Percentiles rank a stretch among this genome's conserved stretches.
These are phyloP conservation scores for Ocimum tenuiflorum DNA, from an alignment of 257 asterid genomes.

Conservation along the genomic window DNA sequence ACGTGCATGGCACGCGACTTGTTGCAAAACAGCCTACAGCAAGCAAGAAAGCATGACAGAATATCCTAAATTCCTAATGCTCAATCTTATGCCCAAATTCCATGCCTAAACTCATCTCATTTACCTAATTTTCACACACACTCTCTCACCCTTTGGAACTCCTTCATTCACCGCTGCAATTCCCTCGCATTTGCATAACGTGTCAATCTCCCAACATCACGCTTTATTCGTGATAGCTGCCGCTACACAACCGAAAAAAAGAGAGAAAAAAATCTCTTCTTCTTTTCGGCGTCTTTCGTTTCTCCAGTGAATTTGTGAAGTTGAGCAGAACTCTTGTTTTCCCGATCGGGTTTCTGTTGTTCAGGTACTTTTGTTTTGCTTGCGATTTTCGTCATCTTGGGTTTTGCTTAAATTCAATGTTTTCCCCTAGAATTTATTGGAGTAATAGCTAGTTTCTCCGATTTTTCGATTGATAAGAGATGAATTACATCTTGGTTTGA, in stretches of 20 bases:
- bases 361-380: slow-evolving; percentile 23
- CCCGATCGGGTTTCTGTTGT: slow-evolving; percentile 18
- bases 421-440: neutral
- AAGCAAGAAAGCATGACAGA: too few species aligned
- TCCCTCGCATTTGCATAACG: slow-evolving; percentile 3
- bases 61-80: slow-evolving; percentile 15
- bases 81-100: slow-evolving; percentile 27
- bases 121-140: slow-evolving; percentile 29
- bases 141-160: slow-evolving; percentile 16
- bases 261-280: neutral
- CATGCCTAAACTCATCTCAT: slow-evolving; percentile 21
- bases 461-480: neutral
- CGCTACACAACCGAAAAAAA: neutral
- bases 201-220: slow-evolving; percentile 8
- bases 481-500: neutral
- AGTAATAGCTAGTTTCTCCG: neutral
- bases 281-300: neutral
- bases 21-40: too few species aligned
- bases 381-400: slow-evolving; percentile 8
- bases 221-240: slow-evolving; percentile 8
- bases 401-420: slow-evolving; percentile 2
- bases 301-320: slow-evolving; percentile 1
- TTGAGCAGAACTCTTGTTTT: slow-evolving; percentile 21
- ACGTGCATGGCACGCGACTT: too few species aligned
- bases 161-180: slow-evolving; percentile 11